Conservation (phyloP, 768 basidiomycete species). For the Boletus vinaceobasis region DNA sequence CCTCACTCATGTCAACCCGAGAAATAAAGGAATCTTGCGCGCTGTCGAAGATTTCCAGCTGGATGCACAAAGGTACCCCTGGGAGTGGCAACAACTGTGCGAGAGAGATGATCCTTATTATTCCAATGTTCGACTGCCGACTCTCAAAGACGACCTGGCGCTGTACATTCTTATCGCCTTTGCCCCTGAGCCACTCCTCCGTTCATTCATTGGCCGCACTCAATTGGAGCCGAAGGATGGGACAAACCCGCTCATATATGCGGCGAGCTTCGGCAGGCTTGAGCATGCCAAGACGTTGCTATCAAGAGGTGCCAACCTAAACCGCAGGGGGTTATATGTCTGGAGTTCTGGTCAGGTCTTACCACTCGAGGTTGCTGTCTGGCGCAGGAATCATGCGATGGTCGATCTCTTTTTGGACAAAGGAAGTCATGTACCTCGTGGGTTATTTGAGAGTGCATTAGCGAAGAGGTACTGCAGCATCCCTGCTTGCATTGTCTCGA, state of each 20-base stretch:
- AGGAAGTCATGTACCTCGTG: neutral
- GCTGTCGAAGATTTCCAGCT: neutral
- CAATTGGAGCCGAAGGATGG: neutral
- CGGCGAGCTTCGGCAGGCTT: neutral
- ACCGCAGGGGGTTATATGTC: neutral
- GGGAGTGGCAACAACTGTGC: neutral
- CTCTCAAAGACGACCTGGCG: neutral
- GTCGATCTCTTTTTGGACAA: neutral
- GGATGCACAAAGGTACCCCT: neutral
- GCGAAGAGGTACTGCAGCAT: accelerated
- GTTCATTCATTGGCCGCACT: neutral
- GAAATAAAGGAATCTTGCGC: neutral
- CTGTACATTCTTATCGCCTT: neutral
- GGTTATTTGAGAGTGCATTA: neutral
- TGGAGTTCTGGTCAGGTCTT: neutral
- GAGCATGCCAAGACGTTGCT: neutral
- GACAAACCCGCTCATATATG: neutral
- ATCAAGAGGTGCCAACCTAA: neutral
- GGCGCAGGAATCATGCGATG: accelerated
- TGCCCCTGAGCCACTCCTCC: neutral
- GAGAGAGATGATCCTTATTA: neutral
- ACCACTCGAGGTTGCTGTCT: neutral
- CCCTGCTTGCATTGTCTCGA: neutral
- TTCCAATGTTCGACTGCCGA: neutral
- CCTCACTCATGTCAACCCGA: neutral